Base-by-base conservation (phyloP, 1,284 basidiomycete species). In the Lignosus rhinocerotis region DNA sequence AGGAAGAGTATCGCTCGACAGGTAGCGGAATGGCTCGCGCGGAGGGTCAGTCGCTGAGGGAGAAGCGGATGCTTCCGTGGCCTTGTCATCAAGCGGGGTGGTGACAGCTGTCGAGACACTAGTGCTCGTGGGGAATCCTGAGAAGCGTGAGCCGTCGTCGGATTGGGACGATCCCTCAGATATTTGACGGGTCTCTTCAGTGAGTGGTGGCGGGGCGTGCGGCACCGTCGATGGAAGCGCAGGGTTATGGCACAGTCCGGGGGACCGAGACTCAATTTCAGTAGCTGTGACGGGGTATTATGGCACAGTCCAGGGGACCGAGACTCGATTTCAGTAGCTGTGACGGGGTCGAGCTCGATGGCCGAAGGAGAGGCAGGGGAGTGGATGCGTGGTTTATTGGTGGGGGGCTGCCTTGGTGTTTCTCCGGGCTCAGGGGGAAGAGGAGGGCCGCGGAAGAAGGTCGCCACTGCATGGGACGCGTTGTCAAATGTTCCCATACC, bases 401-500 rank as follows among this genome's bases (percentile, higher is more conserved):
- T 71, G 5, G 82, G 80, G 14, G 77, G 75, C 25, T 69, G 60
- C 11, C 74, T 63, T 1, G 70, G 66, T 2, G 55, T 55, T 44
- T 74, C 74, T 5, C 70, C 70, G 0, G 59, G 61, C 33, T 71
- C 70, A 7, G 67, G 64, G 2, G 73, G 68, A 14, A 73, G 66
- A 34, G 74, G 63, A 16, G 77, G 73, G 3, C 80, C 80, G 17
- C 73, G 74, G 42, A 90, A 76, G 67, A 90, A 87, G 30, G 72
- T 72, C 2, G 82, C 81, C 4, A 88, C 83, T 8, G 70, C 72
- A 8, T 69, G 71, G 33, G 86, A 88, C 7, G 86, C 85, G 11
- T 69, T 66, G 59, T 81, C 77, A 64, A 85, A 87, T 39, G 73
- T 68, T 31, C 84, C 80, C 8, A 61, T 59, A 10, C 41, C 57